Conservation (phyloP, 192 early-diverging fungal genomes). For the Chytriomyces sp. region DNA sequence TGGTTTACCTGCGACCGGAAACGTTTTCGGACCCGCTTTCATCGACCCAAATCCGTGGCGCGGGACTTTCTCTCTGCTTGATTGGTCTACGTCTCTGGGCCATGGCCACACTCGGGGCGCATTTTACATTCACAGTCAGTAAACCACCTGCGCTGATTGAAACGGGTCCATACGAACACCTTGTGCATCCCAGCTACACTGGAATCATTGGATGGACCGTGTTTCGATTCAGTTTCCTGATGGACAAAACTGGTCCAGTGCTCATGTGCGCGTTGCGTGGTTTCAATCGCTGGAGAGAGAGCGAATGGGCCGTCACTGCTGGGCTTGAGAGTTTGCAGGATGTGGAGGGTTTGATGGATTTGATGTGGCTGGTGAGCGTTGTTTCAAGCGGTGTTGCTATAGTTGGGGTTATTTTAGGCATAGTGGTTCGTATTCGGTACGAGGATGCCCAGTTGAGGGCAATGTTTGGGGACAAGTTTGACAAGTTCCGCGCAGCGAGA, state of each 20-base stretch:
- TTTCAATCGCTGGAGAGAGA: background rate
- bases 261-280: background rate
- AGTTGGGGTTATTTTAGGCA: background rate
- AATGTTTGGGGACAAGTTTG: background rate
- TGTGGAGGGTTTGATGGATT: background rate
- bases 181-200: background rate
- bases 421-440: background rate
- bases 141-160: background rate
- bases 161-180: background rate
- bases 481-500: background rate
- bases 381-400: background rate
- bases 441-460: background rate
- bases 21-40: background rate
- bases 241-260: background rate
- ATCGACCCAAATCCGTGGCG: background rate
- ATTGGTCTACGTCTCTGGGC: background rate
- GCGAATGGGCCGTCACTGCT: background rate
- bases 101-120: background rate
- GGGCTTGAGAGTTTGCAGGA: background rate
- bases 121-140: background rate
- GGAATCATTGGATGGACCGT: background rate
- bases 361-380: background rate
- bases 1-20: background rate
- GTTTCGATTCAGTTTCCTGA: background rate
- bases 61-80: background rate